Evolutionary conservation across 345 rosid species (phyloP).

Genomic region (Hypericum perforatum): DNA sequence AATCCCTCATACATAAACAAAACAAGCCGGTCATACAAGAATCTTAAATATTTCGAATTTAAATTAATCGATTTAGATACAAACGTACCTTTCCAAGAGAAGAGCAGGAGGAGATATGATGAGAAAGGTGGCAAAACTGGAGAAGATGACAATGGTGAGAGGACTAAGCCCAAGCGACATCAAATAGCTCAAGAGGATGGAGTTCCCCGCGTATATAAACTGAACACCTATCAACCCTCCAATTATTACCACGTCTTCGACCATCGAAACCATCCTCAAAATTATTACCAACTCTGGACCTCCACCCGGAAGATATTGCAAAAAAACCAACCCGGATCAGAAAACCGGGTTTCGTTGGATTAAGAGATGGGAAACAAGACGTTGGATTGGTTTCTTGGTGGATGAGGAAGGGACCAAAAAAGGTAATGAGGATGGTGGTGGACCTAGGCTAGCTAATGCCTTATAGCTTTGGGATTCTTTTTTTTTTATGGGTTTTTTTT

Average conservation of each 20-base stretch:
- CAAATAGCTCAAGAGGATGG: slow-evolving; percentile 55
- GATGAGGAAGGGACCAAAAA: too few species aligned
- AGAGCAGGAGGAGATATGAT: slow-evolving; percentile 59
- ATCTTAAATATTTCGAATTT: too few species aligned
- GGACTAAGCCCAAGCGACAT: slow-evolving; percentile 69
- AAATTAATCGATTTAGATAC: background rate
- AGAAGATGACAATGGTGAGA: slow-evolving; percentile 55
- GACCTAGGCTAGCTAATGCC: too few species aligned
- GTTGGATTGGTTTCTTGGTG: too few species aligned
- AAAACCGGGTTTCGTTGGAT: background rate
- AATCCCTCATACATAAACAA: background rate
- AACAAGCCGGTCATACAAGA: too few species aligned
- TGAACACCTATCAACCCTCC: slow-evolving; percentile 64
- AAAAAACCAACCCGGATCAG: background rate
- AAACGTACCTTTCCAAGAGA: slow-evolving; percentile 56
- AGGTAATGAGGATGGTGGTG: too few species aligned
- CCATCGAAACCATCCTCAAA: slow-evolving; percentile 18
- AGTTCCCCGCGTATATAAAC: slow-evolving; percentile 52
- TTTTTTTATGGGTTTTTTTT: too few species aligned
- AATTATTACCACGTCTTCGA: slow-evolving; percentile 45
- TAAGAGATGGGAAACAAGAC: too few species aligned
- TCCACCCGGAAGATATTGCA: background rate
- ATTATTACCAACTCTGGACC: slow-evolving; percentile 4
- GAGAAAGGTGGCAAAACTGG: slow-evolving; percentile 62
- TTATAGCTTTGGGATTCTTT: too few species aligned